Percentiles rank a stretch among this genome's conserved stretches.
Conservation (phyloP, 306 rosid species). For the Quercus parvula region DNA sequence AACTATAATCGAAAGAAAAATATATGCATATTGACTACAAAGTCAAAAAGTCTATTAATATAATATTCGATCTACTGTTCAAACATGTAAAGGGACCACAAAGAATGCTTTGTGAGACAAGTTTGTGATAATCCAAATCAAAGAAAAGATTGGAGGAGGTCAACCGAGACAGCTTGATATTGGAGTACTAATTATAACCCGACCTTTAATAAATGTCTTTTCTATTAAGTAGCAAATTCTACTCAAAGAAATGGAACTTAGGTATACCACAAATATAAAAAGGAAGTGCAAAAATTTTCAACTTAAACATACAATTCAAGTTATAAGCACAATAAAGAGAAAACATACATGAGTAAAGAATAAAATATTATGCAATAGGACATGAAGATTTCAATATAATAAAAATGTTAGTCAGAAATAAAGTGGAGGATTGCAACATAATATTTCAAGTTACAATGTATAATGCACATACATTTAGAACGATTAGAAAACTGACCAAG, state of each 20-base stretch:
- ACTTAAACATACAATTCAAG: background rate
- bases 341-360: background rate
- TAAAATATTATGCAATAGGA: background rate
- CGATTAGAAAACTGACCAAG: background rate
- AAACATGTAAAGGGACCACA: background rate
- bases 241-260: background rate
- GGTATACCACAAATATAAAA: background rate
- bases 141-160: background rate
- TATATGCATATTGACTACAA: background rate
- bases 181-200: background rate
- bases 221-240: background rate
- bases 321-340: background rate
- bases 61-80: background rate
- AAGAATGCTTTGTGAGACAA: background rate
- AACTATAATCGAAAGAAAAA: background rate
- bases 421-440: background rate
- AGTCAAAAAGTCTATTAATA: background rate
- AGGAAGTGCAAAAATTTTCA: background rate
- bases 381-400: background rate
- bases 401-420: background rate
- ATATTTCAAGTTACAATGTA: slow-evolving; percentile 6
- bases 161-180: background rate
- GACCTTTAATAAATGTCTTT: background rate
- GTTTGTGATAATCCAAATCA: background rate
- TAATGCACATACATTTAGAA: slow-evolving; percentile 2